Base-by-base conservation (phyloP, 2,329 filamentous ascomycete genomes). In the Sporothrix globosa region DNA sequence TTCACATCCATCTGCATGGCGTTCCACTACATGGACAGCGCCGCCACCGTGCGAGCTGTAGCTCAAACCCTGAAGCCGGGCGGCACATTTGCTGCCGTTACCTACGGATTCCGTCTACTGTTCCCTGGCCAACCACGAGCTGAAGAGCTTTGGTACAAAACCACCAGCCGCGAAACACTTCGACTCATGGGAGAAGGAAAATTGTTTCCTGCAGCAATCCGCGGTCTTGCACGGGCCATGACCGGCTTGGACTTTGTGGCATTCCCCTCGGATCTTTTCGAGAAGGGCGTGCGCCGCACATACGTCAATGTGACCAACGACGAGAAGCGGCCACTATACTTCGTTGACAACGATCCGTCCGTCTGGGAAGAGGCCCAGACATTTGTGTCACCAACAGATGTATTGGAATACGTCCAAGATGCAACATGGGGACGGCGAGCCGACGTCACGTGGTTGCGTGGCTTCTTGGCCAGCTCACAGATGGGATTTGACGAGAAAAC, bases 1-100 rank as follows among this genome's bases (percentile, higher is more conserved):
- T 72, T 74, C n/a, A 41, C 72, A 13, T 69, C 65, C 27, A 67
- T 74, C 21, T 72, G 70, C 68, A 74, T 75, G 73, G 72, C 72
- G 2, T 74, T 75, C 30, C 73, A 75, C 67, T 75, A 73, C 68
- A 74, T 75, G 66, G 69, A 74, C n/a, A 61, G 68, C 13, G 67
- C 56, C 7, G 58, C 46, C 1, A 72, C 73, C 1, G 68, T 74
- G n/a, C 69, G 69, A 21, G 61, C 73, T 14, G 70, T 74, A 7
- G 72, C 71, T 5, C 44, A 34, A 4, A 75, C 70, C 17, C 68
- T 75, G 19, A 70, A 58, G 39, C 70, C 74, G 0, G 74, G 74
- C 0, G 72, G 68, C 19, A 73, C 72, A 7, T 48, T 75, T 9
- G 73, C 70, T 2, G 74, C 70, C 11, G 72, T 58, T 14, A 75